Evolutionary conservation across 495 filamentous ascomycete species (phyloP), one percentile per base, ranked within the genome.

Genomic region (Pseudomonodictys pantanalensis): DNA sequence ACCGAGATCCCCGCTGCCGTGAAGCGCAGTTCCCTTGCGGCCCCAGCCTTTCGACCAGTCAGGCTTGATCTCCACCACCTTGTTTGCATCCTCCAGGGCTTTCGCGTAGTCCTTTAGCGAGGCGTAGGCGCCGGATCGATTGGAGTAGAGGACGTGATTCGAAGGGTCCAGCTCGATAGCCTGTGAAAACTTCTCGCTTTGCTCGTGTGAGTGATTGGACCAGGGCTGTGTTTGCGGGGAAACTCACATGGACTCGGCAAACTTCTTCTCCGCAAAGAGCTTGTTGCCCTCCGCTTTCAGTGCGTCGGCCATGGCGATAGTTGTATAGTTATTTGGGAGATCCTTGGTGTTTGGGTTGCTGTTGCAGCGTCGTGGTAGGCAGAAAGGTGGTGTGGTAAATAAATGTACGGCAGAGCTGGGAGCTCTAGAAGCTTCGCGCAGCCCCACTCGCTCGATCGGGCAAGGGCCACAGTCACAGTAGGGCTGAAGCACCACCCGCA

Each of bases 281-380:
- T 96, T 95, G 79, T 98, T 98, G 79, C 93, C 93, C 71, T 92
- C 86, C 62, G 92, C 90, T 80, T 98, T 98, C 65, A 97, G 82
- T 77, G 73, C 70, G 66, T 78, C 75, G 17, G 76, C 75, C 73
- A 76, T 76, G 58, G 15, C 73, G 61, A 39, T 3, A 9, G 23
- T 2, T 48, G 4, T 25, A 15, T 28, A 33, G 32, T 18, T 42
- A 7, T 63, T 52, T 29, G 32, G 3, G 6, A 51, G 10, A 35
- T 42, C 25, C 24, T 49, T 8, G 41, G 22, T n/a, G 10, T 45
- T 43, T 51, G 24, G 24, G 20, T 29, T 49, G 25, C 24, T 56
- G 48, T 46, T n/a, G 33, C 29, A 29, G 47, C 41, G 43, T n/a
- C 1, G 32, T 12, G 51, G n/a, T 25, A 32, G 59, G 25, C 22